phyloP scores from a whole-genome alignment of 164 flowering plant species.

The Tetrastigma voinierianum region DNA sequence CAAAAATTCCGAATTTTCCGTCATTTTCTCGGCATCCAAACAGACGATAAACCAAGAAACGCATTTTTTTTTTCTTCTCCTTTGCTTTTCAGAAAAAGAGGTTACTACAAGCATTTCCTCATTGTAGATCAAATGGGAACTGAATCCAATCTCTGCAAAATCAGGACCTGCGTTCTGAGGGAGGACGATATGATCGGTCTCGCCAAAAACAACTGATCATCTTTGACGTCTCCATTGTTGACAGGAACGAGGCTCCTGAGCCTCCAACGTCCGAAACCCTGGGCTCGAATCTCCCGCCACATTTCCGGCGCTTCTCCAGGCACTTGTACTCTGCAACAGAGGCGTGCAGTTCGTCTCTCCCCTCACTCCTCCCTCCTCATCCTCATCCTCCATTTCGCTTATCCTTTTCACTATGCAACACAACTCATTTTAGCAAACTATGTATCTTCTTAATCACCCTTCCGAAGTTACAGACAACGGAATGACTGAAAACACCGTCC shows the following conservation, averaged over 20 bases:
- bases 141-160: constrained; percentile 68
- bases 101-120: not conserved
- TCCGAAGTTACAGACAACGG: too few species aligned
- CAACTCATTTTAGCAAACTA: too few species aligned
- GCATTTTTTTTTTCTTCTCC: too few species aligned
- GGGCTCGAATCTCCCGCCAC: constrained; percentile 5
- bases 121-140: constrained; percentile 32
- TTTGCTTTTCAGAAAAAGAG: too few species aligned
- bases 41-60: too few species aligned
- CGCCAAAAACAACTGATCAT: constrained; percentile 58
- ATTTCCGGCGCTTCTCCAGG: constrained; percentile 2
- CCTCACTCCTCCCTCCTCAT: constrained; percentile 12
- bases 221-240: constrained; percentile 23
- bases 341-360: constrained; percentile 10
- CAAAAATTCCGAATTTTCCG: too few species aligned
- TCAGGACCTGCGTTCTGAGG: constrained; percentile 51
- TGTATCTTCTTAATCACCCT: too few species aligned
- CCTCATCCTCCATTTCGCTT: too few species aligned
- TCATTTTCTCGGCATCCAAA: too few species aligned
- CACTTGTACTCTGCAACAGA: constrained; percentile 6
- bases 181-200: constrained; percentile 60
- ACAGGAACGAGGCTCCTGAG: constrained; percentile 54
- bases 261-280: constrained; percentile 31
- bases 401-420: too few species aligned
- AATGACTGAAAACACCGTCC: too few species aligned